Percentiles rank a stretch among this genome's conserved stretches.
Conservation (phyloP, 345 rosid genomes). For the Lepidium didymum region DNA sequence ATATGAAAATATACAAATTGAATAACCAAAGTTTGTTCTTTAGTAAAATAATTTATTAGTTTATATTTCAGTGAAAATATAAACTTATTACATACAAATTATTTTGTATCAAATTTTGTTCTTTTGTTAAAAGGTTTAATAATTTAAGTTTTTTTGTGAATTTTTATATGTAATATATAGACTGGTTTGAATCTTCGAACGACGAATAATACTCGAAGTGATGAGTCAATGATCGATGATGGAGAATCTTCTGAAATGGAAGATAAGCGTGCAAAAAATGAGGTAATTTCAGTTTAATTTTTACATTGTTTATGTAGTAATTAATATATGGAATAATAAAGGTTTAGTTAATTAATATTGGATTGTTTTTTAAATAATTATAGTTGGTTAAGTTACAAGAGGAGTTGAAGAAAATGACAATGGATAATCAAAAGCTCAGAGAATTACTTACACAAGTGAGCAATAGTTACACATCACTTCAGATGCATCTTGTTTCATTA, state of each 20-base stretch:
- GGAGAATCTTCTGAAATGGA: conserved; percentile 59
- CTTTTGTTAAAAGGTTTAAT: too few species aligned
- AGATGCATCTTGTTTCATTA: conserved; percentile 55
- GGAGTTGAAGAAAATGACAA: conserved; percentile 59
- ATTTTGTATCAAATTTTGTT: too few species aligned
- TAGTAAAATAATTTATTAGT: too few species aligned
- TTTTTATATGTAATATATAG: conserved; percentile 26
- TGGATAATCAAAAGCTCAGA: conserved; percentile 63
- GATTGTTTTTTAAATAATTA: neutral
- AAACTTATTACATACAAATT: too few species aligned
- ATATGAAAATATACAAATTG: too few species aligned
- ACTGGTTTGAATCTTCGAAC: conserved; percentile 77
- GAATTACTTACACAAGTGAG: conserved; percentile 74
- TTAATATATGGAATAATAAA: neutral
- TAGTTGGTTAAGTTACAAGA: conserved; percentile 55
- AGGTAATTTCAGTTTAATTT: conserved; percentile 35
- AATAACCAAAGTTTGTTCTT: too few species aligned
- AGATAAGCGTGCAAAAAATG: conserved; percentile 44
- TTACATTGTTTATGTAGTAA: neutral
- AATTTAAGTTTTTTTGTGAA: neutral
- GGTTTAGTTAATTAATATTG: neutral
- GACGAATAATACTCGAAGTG: conserved; percentile 55
- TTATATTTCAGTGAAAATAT: too few species aligned
- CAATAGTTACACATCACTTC: conserved; percentile 56
- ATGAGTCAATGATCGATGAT: conserved; percentile 74